Conservation (phyloP, 2,329 filamentous ascomycete species). For the Exutisphaerella laricina region DNA sequence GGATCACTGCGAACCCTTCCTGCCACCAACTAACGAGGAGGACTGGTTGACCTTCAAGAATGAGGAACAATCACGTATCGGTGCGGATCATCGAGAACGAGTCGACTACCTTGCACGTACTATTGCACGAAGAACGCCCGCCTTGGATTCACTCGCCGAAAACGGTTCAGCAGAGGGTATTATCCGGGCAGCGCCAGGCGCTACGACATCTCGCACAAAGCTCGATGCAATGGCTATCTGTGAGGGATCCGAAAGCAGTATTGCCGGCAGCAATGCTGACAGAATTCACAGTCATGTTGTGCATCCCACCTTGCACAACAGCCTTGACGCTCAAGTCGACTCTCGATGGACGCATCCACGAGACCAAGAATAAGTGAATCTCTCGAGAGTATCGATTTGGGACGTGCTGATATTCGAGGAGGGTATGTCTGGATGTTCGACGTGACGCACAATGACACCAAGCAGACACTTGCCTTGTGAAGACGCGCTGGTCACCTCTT, state of each 20-base stretch:
- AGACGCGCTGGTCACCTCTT: too few species aligned
- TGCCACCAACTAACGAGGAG: background rate
- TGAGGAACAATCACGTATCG: background rate
- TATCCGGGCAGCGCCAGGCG: background rate
- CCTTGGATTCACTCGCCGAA: background rate
- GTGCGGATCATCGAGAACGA: background rate
- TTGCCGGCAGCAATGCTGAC: background rate
- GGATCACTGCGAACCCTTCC: background rate
- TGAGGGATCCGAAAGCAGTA: background rate
- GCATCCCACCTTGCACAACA: conserved; percentile 6
- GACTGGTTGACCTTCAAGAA: conserved; percentile 5
- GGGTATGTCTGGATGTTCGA: too few species aligned
- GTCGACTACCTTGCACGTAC: conserved; percentile 1
- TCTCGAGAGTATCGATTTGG: too few species aligned
- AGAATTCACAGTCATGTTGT: conserved; percentile 11
- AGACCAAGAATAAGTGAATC: conserved; percentile 2
- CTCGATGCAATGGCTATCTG: background rate
- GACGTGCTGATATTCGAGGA: too few species aligned
- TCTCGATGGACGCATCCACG: background rate
- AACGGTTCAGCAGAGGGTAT: background rate
- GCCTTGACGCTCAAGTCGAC: conserved; percentile 6
- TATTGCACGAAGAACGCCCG: background rate
- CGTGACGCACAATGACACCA: too few species aligned
- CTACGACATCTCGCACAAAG: background rate
- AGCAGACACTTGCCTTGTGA: too few species aligned